Evolutionary conservation across 441 rosid species (phyloP).

Genomic region (Erodium chrysanthum): DNA sequence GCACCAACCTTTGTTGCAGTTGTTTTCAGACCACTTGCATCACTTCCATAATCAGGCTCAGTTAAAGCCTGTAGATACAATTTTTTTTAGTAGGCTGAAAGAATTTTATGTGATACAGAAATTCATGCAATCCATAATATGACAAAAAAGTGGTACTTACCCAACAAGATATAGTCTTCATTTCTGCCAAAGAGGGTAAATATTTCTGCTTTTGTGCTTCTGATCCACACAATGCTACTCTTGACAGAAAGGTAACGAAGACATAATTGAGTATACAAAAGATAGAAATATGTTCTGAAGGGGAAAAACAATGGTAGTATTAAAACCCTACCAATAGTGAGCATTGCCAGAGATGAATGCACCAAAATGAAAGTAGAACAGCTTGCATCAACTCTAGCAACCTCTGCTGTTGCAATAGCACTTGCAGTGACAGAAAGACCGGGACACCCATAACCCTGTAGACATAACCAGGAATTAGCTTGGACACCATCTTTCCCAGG

Average conservation of each 20-base stretch:
- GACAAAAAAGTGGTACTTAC: slow-evolving; percentile 33
- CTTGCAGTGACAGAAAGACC: slow-evolving; percentile 66
- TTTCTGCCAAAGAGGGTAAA: slow-evolving; percentile 72
- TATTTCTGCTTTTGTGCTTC: slow-evolving; percentile 75
- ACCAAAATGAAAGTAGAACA: slow-evolving; percentile 75
- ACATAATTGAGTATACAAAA: slow-evolving; percentile 2
- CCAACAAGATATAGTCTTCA: slow-evolving; percentile 67
- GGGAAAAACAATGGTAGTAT: slow-evolving; percentile 1
- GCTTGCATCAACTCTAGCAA: slow-evolving; percentile 98
- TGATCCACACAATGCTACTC: slow-evolving; percentile 74
- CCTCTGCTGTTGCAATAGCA: slow-evolving; percentile 59
- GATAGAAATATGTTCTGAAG: background rate
- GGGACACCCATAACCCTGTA: slow-evolving; percentile 90
- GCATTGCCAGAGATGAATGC: slow-evolving; percentile 86
- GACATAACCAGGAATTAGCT: slow-evolving; percentile 20
- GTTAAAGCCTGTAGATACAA: slow-evolving; percentile 61
- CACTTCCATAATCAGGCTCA: slow-evolving; percentile 89
- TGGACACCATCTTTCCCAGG: background rate
- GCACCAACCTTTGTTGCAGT: slow-evolving; percentile 65
- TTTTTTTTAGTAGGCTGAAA: background rate
- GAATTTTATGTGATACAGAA: slow-evolving; percentile 5
- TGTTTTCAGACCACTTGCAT: slow-evolving; percentile 71
- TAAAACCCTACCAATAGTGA: slow-evolving; percentile 59
- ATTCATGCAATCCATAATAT: slow-evolving; percentile 2
- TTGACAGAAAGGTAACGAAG: slow-evolving; percentile 26